Conservation (phyloP, 768 basidiomycete genomes). For the Leucocoprinus sp. region DNA sequence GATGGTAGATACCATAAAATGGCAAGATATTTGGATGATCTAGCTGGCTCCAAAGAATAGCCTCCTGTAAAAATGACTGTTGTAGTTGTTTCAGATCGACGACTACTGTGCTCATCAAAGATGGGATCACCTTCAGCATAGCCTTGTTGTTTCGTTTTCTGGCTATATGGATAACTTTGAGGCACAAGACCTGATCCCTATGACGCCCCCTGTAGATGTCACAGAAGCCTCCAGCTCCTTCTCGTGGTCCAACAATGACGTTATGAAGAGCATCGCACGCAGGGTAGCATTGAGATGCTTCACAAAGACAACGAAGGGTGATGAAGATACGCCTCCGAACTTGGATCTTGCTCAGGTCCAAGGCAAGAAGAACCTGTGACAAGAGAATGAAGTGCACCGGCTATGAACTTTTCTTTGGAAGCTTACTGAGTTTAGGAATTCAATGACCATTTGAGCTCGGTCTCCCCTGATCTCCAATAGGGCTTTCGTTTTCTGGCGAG, state of each 20-base stretch:
- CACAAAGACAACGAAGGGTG: background rate
- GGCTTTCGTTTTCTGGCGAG: background rate
- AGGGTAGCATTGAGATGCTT: background rate
- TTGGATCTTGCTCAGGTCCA: background rate
- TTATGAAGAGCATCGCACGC: background rate
- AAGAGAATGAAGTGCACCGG: background rate
- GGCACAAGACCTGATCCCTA: slow-evolving; percentile 15
- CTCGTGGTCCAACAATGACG: background rate
- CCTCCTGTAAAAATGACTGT: background rate
- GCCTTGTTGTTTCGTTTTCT: slow-evolving; percentile 11
- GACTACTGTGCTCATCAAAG: background rate
- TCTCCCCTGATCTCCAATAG: background rate
- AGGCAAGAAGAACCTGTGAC: background rate
- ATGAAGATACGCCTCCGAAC: background rate
- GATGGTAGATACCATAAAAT: slow-evolving; percentile 8
- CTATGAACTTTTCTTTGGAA: background rate
- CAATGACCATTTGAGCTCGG: background rate
- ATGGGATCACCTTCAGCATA: background rate
- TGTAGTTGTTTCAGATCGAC: background rate
- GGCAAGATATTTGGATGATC: slow-evolving; percentile 8
- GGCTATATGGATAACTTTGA: slow-evolving; percentile 20
- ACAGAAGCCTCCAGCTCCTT: slow-evolving; percentile 13
- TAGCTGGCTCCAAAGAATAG: slow-evolving; percentile 9
- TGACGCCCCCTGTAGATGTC: slow-evolving; percentile 21
- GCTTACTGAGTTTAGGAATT: background rate